A percentile compares a stretch with the other conserved stretches of the same genome.
Evolutionary conservation across 176 grass and related monocot genomes (phyloP).

Genomic region (Aegilops umbellulata): DNA sequence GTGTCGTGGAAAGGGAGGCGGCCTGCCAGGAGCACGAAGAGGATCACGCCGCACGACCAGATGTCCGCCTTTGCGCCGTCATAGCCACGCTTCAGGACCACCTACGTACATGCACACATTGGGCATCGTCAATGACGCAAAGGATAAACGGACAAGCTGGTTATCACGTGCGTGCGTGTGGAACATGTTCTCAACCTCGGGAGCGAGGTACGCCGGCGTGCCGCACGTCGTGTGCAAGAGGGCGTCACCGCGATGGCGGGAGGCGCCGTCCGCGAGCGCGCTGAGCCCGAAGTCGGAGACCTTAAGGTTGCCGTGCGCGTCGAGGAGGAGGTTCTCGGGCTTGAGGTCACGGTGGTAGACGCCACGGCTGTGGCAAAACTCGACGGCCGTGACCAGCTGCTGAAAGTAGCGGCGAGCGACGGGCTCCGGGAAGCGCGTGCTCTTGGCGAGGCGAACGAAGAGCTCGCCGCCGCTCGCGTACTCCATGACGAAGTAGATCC

Average conservation of each 20-base stretch:
- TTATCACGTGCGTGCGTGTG: background rate
- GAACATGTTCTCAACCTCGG: slow-evolving; percentile 34
- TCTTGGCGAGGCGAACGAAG: slow-evolving; percentile 51
- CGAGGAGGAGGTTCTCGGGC: slow-evolving; percentile 91
- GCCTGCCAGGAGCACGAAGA: slow-evolving; percentile 73
- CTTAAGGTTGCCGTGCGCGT: slow-evolving; percentile 79
- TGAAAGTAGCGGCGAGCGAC: slow-evolving; percentile 78
- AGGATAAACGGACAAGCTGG: background rate
- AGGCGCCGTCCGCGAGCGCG: slow-evolving; percentile 36
- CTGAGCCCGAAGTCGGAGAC: slow-evolving; percentile 89
- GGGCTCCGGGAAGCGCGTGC: slow-evolving; percentile 59
- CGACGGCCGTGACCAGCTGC: slow-evolving; percentile 75
- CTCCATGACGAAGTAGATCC: slow-evolving; percentile 97
- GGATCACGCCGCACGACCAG: slow-evolving; percentile 94
- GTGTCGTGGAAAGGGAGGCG: slow-evolving; percentile 80
- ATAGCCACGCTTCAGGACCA: slow-evolving; percentile 62
- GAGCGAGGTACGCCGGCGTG: slow-evolving; percentile 90
- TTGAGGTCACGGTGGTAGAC: slow-evolving; percentile 96
- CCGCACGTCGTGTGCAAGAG: slow-evolving; percentile 89
- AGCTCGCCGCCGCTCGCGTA: slow-evolving; percentile 87
- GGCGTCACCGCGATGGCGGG: slow-evolving; percentile 49
- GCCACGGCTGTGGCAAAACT: slow-evolving; percentile 88
- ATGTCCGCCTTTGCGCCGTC: slow-evolving; percentile 79
- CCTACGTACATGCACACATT: slow-evolving; percentile 7
- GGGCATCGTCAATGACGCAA: background rate